Evolutionary conservation across 805 yeast genomes (phyloP).

Genomic region (Candida peoriensis): DNA sequence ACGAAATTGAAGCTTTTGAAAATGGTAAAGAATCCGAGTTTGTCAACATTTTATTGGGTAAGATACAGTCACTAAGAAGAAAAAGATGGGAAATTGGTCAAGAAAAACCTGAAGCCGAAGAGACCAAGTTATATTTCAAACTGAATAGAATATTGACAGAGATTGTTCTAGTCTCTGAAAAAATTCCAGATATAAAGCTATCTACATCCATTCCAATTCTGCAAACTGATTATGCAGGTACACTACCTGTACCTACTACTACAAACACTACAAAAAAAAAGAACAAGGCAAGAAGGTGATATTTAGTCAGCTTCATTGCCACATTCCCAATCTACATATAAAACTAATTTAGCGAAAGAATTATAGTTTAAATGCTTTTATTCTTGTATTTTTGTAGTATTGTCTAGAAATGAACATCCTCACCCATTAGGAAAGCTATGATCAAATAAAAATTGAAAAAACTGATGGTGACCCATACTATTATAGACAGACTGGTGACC

Average conservation of each 20-base stretch:
- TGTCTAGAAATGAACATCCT: slow-evolving; percentile 28
- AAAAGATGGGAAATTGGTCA: slow-evolving; percentile 32
- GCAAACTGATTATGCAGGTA: slow-evolving; percentile 70
- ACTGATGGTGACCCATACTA: slow-evolving; percentile 66
- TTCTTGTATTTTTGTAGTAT: no score
- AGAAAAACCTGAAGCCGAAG: slow-evolving; percentile 37
- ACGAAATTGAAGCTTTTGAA: slow-evolving; percentile 44
- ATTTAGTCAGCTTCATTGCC: not conserved
- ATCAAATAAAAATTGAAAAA: slow-evolving; percentile 63
- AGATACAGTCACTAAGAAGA: slow-evolving; percentile 47
- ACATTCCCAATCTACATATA: not conserved
- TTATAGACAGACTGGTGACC: slow-evolving; percentile 45
- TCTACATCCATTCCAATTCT: slow-evolving; percentile 57
- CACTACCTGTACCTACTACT: slow-evolving; percentile 59
- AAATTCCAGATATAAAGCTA: slow-evolving; percentile 26
- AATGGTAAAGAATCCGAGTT: slow-evolving; percentile 36
- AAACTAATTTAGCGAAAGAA: not conserved
- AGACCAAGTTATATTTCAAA: slow-evolving; percentile 37
- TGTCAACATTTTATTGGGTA: slow-evolving; percentile 40
- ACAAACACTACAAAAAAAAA: slow-evolving; percentile 16
- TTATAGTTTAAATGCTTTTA: no score
- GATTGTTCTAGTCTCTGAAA: slow-evolving; percentile 34
- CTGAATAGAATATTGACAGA: slow-evolving; percentile 42
- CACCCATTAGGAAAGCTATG: slow-evolving; percentile 42
- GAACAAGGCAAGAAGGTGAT: slow-evolving; percentile 17